Base-by-base conservation (phyloP, 208 protist genomes). In the Lotmaria passim region DNA sequence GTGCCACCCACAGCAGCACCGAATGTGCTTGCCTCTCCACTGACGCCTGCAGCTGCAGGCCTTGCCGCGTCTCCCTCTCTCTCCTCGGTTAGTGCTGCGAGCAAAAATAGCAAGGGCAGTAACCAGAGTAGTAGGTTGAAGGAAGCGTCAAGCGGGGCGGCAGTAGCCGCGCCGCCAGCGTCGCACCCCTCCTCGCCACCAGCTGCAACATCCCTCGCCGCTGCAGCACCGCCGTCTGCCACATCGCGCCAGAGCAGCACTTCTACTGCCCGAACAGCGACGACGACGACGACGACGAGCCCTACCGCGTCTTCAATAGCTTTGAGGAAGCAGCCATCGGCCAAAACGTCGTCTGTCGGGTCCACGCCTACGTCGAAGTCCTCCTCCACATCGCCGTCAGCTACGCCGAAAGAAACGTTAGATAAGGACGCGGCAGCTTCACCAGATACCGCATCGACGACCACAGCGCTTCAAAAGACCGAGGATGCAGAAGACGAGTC, bases 401-500 rank as follows among this genome's bases (percentile, higher is more conserved):
- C 46, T 3, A 58, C 19, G 14, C 53, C 43, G 24, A 23, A 53
- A 14, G 52, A 58, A 33, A 34, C 28, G 50, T 38, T 55, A 14
- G 30, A 51, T 8, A 30, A 17, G 15, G 21, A 19, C 1, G 21
- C 4, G 10, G 41, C 12, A 17, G 33, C 10, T 21, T 24, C 23
- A 39, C 0, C 26, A 31, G 34, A 30, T 30, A 28, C 4, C 28
- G 33, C 10, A 15, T 44, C 14, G 46, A 33, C 24, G n/a, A 21
- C 28, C 7, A 61, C 53, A n/a, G 67, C 67, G 21, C 17, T 57
- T 14, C 34, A 15, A 10, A 65, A 56, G 28, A 28, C 68, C 19
- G 28, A 69, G 30, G 36, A 19, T 17, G 46, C 53, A 15, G 86
- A 93, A 43, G 75, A 68, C 3, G 51, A 7, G 19, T 61, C 55